Conservation (phyloP, 352 stramenopile genomes). For the Phytophthora podocarpi region DNA sequence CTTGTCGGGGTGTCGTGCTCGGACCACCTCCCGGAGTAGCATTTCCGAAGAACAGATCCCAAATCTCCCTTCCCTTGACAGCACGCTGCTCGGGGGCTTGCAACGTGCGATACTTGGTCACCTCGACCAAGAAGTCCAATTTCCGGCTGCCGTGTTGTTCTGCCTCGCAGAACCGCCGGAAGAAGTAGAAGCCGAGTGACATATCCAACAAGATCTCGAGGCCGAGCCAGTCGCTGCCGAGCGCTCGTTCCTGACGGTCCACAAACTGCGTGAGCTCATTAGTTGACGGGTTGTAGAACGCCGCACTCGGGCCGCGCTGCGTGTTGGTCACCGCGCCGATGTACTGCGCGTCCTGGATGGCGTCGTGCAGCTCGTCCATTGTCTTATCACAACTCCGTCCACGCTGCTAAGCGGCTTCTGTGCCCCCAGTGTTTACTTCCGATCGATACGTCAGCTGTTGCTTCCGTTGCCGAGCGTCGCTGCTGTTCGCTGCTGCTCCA, state of each 20-base stretch:
- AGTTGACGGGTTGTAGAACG: slow-evolving; percentile 74
- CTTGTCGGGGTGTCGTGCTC: not conserved
- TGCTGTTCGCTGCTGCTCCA: no score
- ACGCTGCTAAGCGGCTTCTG: not conserved
- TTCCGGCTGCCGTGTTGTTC: slow-evolving; percentile 70
- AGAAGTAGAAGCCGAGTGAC: slow-evolving; percentile 84
- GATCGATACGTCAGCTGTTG: no score
- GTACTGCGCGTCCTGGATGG: slow-evolving; percentile 90
- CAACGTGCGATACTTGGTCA: slow-evolving; percentile 73
- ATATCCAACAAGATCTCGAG: slow-evolving; percentile 80
- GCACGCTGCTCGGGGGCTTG: slow-evolving; percentile 49
- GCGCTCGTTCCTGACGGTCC: slow-evolving; percentile 55
- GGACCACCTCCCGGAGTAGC: not conserved
- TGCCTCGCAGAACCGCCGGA: slow-evolving; percentile 72
- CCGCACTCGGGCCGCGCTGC: slow-evolving; percentile 64
- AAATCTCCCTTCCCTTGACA: slow-evolving; percentile 63
- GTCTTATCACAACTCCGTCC: not conserved
- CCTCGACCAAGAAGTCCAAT: slow-evolving; percentile 71
- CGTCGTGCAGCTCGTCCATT: slow-evolving; percentile 91
- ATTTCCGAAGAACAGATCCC: slow-evolving; percentile 53
- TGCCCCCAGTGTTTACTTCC: no score
- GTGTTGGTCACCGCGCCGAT: slow-evolving; percentile 84
- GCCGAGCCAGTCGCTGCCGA: slow-evolving; percentile 60
- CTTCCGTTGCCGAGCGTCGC: not conserved
- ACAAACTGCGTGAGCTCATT: slow-evolving; percentile 72